Evolutionary conservation across 805 yeast genomes (phyloP).

Genomic region (Pichia insulana): DNA sequence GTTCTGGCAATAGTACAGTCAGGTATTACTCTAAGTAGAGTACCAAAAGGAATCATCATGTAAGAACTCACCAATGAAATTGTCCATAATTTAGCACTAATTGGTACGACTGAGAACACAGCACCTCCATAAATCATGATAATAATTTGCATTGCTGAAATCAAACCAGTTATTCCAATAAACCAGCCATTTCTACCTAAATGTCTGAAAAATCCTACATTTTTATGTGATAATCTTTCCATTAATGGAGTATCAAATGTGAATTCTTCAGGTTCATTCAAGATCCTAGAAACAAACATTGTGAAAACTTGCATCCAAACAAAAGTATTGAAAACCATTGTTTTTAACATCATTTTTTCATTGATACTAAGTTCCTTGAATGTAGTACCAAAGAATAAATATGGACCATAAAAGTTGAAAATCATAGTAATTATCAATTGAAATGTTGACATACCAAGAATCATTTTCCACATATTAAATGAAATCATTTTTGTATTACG

Average conservation of each 20-base stretch:
- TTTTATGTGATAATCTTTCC: constrained; percentile 51
- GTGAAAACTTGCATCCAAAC: constrained; percentile 98
- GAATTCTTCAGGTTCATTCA: constrained; percentile 56
- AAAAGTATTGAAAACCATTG: constrained; percentile 90
- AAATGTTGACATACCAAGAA: constrained; percentile 70
- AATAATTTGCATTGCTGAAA: constrained; percentile 76
- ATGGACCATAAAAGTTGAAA: constrained; percentile 69
- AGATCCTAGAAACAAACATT: constrained; percentile 78
- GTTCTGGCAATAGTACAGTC: constrained; percentile 59
- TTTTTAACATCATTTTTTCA: constrained; percentile 53
- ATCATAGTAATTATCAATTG: constrained; percentile 77
- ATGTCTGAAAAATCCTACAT: constrained; percentile 77
- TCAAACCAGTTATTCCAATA: constrained; percentile 57
- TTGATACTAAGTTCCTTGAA: constrained; percentile 26
- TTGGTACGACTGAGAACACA: constrained; percentile 70
- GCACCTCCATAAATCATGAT: constrained; percentile 98
- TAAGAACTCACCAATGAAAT: constrained; percentile 78
- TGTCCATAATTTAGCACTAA: constrained; percentile 82
- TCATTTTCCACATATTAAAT: constrained; percentile 98
- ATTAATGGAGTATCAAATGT: constrained; percentile 52
- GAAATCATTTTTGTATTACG: constrained; percentile 72
- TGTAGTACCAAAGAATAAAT: constrained; percentile 40
- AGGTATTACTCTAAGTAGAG: constrained; percentile 69
- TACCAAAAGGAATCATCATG: constrained; percentile 73
- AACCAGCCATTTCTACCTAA: constrained; percentile 79